Conservation (phyloP, 2,329 filamentous ascomycete genomes). For the Bipolaris sorokiniana region DNA sequence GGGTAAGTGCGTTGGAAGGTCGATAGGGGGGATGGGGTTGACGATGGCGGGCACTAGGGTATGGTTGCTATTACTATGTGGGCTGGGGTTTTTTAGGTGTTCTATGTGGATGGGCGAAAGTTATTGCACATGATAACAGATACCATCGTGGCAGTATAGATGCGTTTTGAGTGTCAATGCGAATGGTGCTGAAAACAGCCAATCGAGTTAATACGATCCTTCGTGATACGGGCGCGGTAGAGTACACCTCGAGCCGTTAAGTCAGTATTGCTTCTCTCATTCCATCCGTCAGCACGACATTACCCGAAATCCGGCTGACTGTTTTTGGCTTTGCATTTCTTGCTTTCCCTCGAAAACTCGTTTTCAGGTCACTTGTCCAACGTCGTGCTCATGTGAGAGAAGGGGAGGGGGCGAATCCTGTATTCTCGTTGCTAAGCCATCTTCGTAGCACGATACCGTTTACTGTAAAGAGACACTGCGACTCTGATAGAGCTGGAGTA, state of each 20-base stretch:
- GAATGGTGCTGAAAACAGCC: constrained; percentile 1
- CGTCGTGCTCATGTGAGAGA: background rate
- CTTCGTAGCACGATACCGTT: constrained; percentile 1
- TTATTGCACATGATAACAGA: background rate
- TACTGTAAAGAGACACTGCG: background rate
- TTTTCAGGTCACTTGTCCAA: background rate
- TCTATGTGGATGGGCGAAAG: background rate
- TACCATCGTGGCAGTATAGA: background rate
- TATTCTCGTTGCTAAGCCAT: constrained; percentile 1
- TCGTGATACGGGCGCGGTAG: background rate
- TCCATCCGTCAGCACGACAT: background rate
- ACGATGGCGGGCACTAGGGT: background rate
- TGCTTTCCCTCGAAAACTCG: background rate
- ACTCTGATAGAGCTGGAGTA: background rate
- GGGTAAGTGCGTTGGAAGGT: background rate
- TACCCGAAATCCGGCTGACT: background rate
- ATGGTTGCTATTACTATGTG: background rate
- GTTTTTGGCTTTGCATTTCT: background rate
- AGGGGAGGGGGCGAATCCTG: background rate
- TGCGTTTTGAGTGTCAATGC: background rate
- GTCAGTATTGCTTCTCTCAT: background rate
- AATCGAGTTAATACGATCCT: background rate
- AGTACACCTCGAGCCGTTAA: background rate
- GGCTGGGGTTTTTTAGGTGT: background rate
- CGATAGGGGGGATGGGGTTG: background rate